Conservation (phyloP, 148 eudicot species). For the Vaccinium vitisidaea region DNA sequence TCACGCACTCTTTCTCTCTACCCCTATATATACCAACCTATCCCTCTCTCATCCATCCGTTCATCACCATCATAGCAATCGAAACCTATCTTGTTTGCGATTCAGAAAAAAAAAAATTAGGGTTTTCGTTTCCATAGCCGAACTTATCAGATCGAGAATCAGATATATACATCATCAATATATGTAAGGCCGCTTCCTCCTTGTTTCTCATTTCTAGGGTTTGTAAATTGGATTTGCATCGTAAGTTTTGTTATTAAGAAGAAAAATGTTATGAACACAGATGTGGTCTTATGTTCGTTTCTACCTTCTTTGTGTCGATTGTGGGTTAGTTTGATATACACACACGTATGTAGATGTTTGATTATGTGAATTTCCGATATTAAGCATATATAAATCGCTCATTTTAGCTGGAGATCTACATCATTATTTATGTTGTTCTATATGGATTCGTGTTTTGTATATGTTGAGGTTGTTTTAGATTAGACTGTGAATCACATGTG, state of each 20-base stretch:
- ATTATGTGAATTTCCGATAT: no score
- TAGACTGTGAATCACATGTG: neutral
- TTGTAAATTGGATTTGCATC: neutral
- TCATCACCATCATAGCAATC: neutral
- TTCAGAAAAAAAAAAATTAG: neutral
- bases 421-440: no score
- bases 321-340: no score
- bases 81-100: neutral
- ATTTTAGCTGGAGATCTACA: no score
- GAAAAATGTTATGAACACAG: no score
- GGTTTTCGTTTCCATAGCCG: neutral
- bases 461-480: neutral
- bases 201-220: neutral
- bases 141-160: neutral
- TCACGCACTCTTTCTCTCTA: neutral
- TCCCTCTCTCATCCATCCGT: neutral
- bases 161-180: no score
- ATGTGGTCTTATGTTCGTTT: no score
- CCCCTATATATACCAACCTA: neutral
- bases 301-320: no score
- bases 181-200: neutral
- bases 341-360: no score
- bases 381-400: no score
- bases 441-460: neutral
- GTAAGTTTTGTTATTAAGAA: no score